These are phyloP conservation scores for Globisporangium camurandrum DNA, from an alignment of 352 stramenopile species.

Conservation along the genomic window DNA sequence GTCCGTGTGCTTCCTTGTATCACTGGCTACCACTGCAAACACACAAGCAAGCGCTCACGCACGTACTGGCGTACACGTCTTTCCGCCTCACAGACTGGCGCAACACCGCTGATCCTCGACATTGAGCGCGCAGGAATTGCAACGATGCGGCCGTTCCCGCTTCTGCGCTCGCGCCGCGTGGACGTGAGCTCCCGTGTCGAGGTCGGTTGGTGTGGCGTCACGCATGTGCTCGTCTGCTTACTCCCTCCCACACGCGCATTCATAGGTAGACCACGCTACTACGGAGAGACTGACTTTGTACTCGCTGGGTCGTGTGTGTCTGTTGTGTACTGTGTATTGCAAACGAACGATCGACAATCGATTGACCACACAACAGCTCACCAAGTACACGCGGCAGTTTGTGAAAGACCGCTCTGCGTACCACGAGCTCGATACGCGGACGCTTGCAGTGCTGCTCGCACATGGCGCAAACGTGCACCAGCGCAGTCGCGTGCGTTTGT, in stretches of 20 bases:
- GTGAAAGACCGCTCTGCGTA: constrained; percentile 1
- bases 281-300: too few relatives aligned
- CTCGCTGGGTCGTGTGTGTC: neutral
- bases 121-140: constrained; percentile 33
- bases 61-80: too few relatives aligned
- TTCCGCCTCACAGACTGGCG: constrained; percentile 11
- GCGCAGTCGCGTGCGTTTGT: neutral
- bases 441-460: constrained; percentile 4
- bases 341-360: too few relatives aligned
- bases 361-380: neutral
- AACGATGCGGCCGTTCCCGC: constrained; percentile 31
- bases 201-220: constrained; percentile 20
- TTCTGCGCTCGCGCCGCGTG: constrained; percentile 27
- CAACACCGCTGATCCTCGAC: constrained; percentile 40
- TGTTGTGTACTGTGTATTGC: too few relatives aligned
- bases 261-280: neutral
- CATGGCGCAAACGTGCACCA: constrained; percentile 4
- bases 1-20: too few relatives aligned
- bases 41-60: neutral
- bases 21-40: neutral
- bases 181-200: constrained; percentile 28
- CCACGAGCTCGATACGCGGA: neutral
- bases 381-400: constrained; percentile 4
- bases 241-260: neutral
- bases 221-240: neutral